Percentiles rank a stretch among this genome's conserved stretches.
These are phyloP conservation scores for Cercospora beticola DNA, from an alignment of 2,329 filamentous ascomycete species.

Conservation along the genomic window DNA sequence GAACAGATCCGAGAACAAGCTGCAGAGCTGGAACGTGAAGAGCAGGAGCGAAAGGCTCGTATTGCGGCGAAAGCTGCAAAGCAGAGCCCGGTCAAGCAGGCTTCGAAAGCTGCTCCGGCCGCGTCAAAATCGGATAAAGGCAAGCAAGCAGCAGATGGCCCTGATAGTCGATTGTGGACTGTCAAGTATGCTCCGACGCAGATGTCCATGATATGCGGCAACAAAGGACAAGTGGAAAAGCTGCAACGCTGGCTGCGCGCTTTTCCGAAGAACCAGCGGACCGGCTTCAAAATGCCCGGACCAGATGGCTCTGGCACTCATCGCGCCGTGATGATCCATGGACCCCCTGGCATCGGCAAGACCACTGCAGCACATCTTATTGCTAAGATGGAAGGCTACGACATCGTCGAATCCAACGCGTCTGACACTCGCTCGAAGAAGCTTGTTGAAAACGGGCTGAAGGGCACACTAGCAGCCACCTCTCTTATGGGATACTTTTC, in stretches of 20 bases:
- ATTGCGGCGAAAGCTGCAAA: constrained; percentile 53
- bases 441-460: constrained; percentile 82
- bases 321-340: constrained; percentile 91
- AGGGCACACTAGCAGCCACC: constrained; percentile 88
- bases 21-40: constrained; percentile 80
- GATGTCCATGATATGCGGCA: constrained; percentile 87
- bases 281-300: constrained; percentile 77
- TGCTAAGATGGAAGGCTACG: constrained; percentile 87
- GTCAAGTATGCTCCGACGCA: constrained; percentile 89
- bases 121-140: constrained; percentile 37
- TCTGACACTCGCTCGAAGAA: constrained; percentile 97
- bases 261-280: constrained; percentile 77
- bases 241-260: constrained; percentile 82
- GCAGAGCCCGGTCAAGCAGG: constrained; percentile 38
- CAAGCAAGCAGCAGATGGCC: constrained; percentile 40
- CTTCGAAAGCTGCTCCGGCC: constrained; percentile 43
- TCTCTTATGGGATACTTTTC: constrained; percentile 88
- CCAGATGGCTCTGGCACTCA: constrained; percentile 79
- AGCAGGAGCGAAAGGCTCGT: constrained; percentile 46
- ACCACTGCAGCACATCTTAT: constrained; percentile 95
- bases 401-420: constrained; percentile 91
- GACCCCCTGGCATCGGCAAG: constrained; percentile 94
- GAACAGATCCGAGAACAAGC: constrained; percentile 78
- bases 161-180: constrained; percentile 77
- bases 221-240: constrained; percentile 85